These are phyloP conservation scores for Kazachstania kunashirensis DNA, from an alignment of 805 yeast species.

Conservation along the genomic window DNA sequence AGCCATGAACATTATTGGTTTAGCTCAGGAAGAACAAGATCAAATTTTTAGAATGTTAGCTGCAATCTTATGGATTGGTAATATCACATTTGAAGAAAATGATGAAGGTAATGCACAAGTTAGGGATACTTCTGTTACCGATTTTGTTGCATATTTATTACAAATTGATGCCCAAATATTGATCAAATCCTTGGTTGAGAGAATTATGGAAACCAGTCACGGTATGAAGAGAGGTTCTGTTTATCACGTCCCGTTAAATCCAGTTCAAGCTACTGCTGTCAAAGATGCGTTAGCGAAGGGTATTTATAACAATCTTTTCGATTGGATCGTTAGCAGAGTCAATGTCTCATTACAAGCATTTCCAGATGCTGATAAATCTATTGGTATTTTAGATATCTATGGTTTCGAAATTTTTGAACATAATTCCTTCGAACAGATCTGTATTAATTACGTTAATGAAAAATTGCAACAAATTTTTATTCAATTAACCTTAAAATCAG, in stretches of 20 bases:
- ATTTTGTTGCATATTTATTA: constrained; percentile 83
- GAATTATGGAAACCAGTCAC: constrained; percentile 83
- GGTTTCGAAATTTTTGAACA: constrained; percentile 95
- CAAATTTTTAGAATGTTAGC: constrained; percentile 79
- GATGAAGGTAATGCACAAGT: constrained; percentile 78
- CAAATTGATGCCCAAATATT: constrained; percentile 66
- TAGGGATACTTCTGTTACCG: constrained; percentile 82
- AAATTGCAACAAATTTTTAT: constrained; percentile 94
- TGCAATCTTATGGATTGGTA: constrained; percentile 89
- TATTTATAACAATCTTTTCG: constrained; percentile 82
- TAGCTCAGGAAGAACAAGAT: constrained; percentile 76
- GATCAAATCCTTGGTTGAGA: constrained; percentile 59
- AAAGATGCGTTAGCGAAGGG: constrained; percentile 94
- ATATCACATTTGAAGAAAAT: constrained; percentile 74
- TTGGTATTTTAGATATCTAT: constrained; percentile 90
- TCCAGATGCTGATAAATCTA: constrained; percentile 50
- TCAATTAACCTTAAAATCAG: constrained; percentile 89
- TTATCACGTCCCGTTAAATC: constrained; percentile 87
- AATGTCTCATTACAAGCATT: constrained; percentile 61
- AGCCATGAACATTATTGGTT: constrained; percentile 86
- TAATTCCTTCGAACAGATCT: constrained; percentile 88
- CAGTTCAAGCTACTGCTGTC: constrained; percentile 88
- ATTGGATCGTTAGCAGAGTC: constrained; percentile 92
- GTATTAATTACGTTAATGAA: constrained; percentile 93
- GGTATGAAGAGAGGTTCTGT: constrained; percentile 87